Conservation (phyloP, 495 filamentous ascomycete species). For the Xylaria bambusicola region DNA sequence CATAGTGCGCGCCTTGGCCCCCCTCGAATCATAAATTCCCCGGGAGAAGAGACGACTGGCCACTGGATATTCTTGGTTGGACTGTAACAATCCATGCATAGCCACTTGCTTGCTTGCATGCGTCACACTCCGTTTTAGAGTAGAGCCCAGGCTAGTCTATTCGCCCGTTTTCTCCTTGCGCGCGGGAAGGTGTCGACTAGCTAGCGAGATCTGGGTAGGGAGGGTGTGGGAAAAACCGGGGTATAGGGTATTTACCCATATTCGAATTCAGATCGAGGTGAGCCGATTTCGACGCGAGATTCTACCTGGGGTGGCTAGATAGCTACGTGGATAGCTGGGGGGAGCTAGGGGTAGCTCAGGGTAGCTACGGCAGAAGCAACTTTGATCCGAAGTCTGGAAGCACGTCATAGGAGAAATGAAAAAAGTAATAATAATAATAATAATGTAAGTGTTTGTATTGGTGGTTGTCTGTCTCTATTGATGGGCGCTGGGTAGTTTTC, state of each 20-base stretch:
- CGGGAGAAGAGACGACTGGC: constrained; percentile 5
- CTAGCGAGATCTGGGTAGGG: constrained; percentile 5
- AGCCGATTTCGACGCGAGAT: constrained; percentile 5
- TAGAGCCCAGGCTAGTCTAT: constrained; percentile 4
- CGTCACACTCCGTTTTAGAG: no score
- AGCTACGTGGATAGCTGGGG: background rate
- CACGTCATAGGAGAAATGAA: background rate
- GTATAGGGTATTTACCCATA: background rate
- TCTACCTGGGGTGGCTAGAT: background rate
- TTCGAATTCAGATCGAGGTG: constrained; percentile 2
- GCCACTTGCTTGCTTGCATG: no score
- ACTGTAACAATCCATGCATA: no score
- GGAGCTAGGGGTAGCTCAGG: background rate
- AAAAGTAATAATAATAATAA: no score
- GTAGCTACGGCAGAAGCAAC: background rate
- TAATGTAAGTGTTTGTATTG: no score
- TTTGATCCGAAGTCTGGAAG: background rate
- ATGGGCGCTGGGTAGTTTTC: background rate
- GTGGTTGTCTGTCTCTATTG: constrained; percentile 5
- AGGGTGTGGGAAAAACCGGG: constrained; percentile 1
- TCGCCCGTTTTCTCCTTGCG: background rate
- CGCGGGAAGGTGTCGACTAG: background rate
- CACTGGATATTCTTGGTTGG: no score
- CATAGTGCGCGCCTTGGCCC: no score
- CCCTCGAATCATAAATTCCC: background rate